Conservation (phyloP, 2,329 filamentous ascomycete genomes). For the Ploettnerulaceae sp. region DNA sequence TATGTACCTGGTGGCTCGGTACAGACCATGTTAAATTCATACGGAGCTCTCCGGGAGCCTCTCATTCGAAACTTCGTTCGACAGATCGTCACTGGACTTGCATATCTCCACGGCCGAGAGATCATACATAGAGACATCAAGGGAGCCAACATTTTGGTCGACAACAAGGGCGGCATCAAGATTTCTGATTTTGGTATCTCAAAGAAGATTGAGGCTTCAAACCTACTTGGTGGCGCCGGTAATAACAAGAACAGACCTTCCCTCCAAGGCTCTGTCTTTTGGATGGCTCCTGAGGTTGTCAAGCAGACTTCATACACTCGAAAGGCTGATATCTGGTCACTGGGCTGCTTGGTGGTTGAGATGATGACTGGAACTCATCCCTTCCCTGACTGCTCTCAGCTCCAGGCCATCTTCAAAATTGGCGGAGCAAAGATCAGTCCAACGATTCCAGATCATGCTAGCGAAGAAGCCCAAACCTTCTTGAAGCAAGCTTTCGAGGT, state of each 20-base stretch:
- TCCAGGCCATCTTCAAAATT: slow-evolving; percentile 99
- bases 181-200: slow-evolving; percentile 99
- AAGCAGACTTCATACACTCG: slow-evolving; percentile 96
- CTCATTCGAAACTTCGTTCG: slow-evolving; percentile 94
- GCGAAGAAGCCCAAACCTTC: slow-evolving; percentile 78
- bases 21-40: slow-evolving; percentile 97
- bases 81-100: slow-evolving; percentile 88
- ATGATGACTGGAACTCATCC: slow-evolving; percentile 98
- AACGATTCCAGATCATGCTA: slow-evolving; percentile 81
- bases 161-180: slow-evolving; percentile 98
- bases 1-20: slow-evolving; percentile 97
- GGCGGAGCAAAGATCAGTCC: slow-evolving; percentile 82
- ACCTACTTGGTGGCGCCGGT: slow-evolving; percentile 65
- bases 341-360: slow-evolving; percentile 94
- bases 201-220: slow-evolving; percentile 92
- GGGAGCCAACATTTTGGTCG: slow-evolving; percentile 95
- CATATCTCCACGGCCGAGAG: slow-evolving; percentile 87
- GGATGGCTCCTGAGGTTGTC: slow-evolving; percentile 99
- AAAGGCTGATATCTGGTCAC: slow-evolving; percentile 97
- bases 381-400: slow-evolving; percentile 92
- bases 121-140: slow-evolving; percentile 99
- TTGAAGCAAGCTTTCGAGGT: slow-evolving; percentile 89
- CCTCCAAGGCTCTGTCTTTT: slow-evolving; percentile 95
- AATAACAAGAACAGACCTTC: slow-evolving; percentile 69
- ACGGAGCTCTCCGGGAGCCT: slow-evolving; percentile 88